Evolutionary conservation across 257 asterid species (phyloP), one percentile per base, ranked within the genome.

Genomic region (Cinchona pubescens): DNA sequence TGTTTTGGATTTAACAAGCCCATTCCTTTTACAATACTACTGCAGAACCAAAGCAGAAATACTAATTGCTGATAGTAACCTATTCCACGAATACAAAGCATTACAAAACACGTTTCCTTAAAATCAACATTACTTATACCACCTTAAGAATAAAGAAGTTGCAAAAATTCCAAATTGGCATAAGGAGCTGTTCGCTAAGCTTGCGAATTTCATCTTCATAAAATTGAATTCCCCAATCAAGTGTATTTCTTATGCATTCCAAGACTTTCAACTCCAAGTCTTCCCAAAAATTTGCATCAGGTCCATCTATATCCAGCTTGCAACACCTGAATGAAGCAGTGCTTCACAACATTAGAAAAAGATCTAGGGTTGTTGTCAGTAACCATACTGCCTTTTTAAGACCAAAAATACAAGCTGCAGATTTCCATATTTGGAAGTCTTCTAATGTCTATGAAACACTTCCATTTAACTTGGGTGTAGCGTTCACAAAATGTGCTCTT

Each of bases 111-210:
- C n/a, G n/a, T n/a, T n/a, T n/a, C n/a, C n/a, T n/a, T n/a, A n/a
- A n/a, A n/a, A n/a, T n/a, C n/a, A n/a, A n/a, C n/a, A n/a, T n/a
- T n/a, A 71, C 38, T 60, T 30, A 40, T 83, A n/a, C n/a, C n/a
- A 86, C 98, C 98, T 92, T 95, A 67, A 95, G 86, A 81, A 95
- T 91, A 80, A 92, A 95, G 80, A 95, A 95, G 79, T 95, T 95
- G 83, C 97, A 92, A 86, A 95, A 95, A 86, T 91, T 95, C 99
- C 99, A 95, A 79, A 95, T 84, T 74, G 97, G 99, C 96, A 88
- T 85, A 84, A 95, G 91, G 60, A 96, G 90, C 79, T 89, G 97
- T 82, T 95, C 99, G 46, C 99, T 95, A 83, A 92, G 99, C 91
- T 91, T 95, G 67, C 99, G 91, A 74, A 95, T 89, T 85, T 95